These are phyloP conservation scores for Cupressus sempervirens DNA, from an alignment of 75 land plant genomes.

Conservation along the genomic window DNA sequence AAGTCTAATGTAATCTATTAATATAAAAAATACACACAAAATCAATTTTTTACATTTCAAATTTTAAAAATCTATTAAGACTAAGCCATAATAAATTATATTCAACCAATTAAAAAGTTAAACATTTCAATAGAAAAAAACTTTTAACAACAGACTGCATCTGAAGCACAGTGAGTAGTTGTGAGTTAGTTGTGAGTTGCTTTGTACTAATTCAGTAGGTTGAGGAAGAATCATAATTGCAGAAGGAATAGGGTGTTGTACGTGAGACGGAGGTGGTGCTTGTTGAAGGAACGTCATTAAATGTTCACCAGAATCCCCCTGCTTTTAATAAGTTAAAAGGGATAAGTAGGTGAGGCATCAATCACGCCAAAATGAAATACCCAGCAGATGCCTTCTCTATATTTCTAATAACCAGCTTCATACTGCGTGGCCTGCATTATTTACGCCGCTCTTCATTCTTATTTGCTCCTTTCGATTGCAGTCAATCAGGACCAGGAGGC, in stretches of 20 bases:
- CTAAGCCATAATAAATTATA: too few relatives aligned
- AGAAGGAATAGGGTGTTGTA: background rate
- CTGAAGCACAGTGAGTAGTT: too few relatives aligned
- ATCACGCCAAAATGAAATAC: background rate
- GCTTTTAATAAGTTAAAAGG: background rate
- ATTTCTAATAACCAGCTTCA: background rate
- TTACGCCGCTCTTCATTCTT: background rate
- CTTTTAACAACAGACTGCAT: too few relatives aligned
- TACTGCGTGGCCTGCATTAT: background rate
- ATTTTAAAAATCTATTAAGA: too few relatives aligned
- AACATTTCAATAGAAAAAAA: too few relatives aligned
- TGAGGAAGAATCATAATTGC: background rate
- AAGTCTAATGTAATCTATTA: too few relatives aligned
- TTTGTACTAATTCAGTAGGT: background rate
- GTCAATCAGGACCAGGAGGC: background rate
- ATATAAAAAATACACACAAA: too few relatives aligned
- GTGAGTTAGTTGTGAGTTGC: too few relatives aligned
- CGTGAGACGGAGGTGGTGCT: background rate
- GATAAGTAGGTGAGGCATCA: conserved; percentile 4
- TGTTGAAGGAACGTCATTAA: conserved; percentile 3
- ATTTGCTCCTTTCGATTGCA: background rate
- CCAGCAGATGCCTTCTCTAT: background rate
- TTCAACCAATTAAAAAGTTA: too few relatives aligned
- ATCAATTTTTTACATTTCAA: too few relatives aligned
- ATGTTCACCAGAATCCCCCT: background rate